Base-by-base conservation (phyloP, 179 eudicot species). In the Silene coronaria region DNA sequence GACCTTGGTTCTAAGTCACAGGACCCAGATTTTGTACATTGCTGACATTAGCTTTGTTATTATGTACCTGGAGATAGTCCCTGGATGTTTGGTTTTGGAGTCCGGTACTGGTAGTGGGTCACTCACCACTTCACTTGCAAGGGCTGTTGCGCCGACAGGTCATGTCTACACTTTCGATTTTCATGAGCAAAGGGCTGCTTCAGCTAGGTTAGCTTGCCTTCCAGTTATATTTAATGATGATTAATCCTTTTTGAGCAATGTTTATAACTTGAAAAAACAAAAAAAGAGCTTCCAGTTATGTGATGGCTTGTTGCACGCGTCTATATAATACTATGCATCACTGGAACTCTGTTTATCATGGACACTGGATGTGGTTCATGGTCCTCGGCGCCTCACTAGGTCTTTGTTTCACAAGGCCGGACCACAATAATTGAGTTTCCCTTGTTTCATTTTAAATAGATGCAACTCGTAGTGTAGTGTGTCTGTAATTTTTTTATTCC, bases 61-160 rank as follows among this genome's bases (percentile, higher is more conserved):
- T 19, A 87, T 87, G 92, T 90, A 86, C 79, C 75, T 94, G 89
- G 97, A 94, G 82, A 76, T 89, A 61, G 91, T 92, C 36, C 94
- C 97, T 14, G 96, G 98, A 76, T 88, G 92, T 72, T 34, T 89
- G 70, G 96, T 94, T 42, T 79, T 92, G 48, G 97, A 94, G 79
- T 88, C 90, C 0, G 97, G 96, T n/a, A 91, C 96, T 0, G 96
- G 97, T 46, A 91, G 97, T 74, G 90, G 95, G n/a, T 88, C 95
- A 0, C 81, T 88, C 66, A 76, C 79, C n/a, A 87, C 91, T 45
- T 87, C 90, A 10, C 87, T 90, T 77, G 93, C 96, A 2, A 81
- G 96, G 80, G 96, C 93, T 58, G 88, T 94, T 6, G 96, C 94
- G 30, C 94, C 96, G 0, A 76, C 78, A 0, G 97, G 98, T 19